Evolutionary conservation across 2,329 filamentous ascomycete species (phyloP), one percentile per base, ranked within the genome.

Genomic region (Neofusicoccum umdonicola): DNA sequence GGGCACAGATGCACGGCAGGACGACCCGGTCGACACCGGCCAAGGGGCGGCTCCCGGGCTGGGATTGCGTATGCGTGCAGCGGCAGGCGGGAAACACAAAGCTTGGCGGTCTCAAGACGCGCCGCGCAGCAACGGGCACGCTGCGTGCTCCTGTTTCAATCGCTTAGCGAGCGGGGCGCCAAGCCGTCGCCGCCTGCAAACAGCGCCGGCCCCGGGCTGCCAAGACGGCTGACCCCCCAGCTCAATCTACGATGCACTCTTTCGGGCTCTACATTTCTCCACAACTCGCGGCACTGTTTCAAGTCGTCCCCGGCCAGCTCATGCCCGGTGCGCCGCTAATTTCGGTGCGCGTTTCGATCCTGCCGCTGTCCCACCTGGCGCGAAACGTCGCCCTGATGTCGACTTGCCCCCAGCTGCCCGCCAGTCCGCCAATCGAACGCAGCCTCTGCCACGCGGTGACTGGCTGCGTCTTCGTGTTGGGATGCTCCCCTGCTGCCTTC

Each of bases 281-380:
- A 60, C 54, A 45, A 58, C 56, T 60, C 56, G 56, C 42, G 41
- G 56, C 56, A 3, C 22, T 37, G 56, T 60, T 60, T 60, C 42
- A 47, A 19, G 2, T 12, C 41, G 4, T 13, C n/a, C 56, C 39
- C 27, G 47, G 19, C 22, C 5, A n/a, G 13, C 15, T 44, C 45
- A 44, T 17, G 17, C 13, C 31, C 39, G 19, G 17, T 2, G 12
- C 9, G 11, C 35, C 41, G n/a, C 56, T 60, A 35, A 47, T 58
- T 58, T 47, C 56, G 54, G 54, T 11, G 22, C 54, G 15, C 27
- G 39, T 45, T 45, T 45, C 39, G 39, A 57, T 45, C 54, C 9
- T 34, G 54, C 54, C 52, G 27, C 27, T 41, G 56, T 58, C 56
- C 56, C 56, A 47, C 56, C 22, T 19, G 27, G 19, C 22, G 27